Conservation (phyloP, 257 asterid genomes). For the Solanum gandarillasii region DNA sequence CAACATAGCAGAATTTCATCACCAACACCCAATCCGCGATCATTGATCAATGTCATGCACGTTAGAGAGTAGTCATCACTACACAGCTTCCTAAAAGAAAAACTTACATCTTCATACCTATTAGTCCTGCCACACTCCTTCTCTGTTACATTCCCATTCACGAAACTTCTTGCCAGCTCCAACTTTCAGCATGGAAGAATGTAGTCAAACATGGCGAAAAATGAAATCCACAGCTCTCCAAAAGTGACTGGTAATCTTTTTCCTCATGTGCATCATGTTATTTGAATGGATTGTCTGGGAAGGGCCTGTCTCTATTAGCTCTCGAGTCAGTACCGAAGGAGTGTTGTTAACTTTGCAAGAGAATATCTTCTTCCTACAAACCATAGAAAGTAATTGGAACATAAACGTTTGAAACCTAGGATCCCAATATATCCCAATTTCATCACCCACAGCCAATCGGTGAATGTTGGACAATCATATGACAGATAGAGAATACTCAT, state of each 20-base stretch:
- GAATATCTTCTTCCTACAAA: constrained; percentile 12
- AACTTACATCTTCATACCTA: no score
- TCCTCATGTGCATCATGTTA: constrained; percentile 18
- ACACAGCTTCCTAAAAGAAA: no score
- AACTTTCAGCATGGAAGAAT: constrained; percentile 38
- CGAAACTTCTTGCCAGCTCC: background rate
- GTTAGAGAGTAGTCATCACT: no score
- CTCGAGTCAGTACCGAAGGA: background rate
- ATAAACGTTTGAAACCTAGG: no score
- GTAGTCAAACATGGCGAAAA: constrained; percentile 22
- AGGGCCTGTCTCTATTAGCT: constrained; percentile 34
- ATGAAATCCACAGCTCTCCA: constrained; percentile 19
- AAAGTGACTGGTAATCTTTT: constrained; percentile 12
- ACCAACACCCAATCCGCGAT: no score
- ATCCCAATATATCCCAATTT: no score
- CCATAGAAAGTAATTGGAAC: no score
- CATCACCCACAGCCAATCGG: no score
- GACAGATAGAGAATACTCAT: no score
- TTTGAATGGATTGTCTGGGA: constrained; percentile 19
- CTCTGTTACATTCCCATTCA: constrained; percentile 22
- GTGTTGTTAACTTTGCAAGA: background rate
- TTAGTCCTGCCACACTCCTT: background rate
- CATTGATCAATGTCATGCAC: no score
- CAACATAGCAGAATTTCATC: no score
- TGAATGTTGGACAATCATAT: no score